These are phyloP conservation scores for Mycoemilia scoparia DNA, from an alignment of 192 early-diverging fungal genomes.

Conservation along the genomic window DNA sequence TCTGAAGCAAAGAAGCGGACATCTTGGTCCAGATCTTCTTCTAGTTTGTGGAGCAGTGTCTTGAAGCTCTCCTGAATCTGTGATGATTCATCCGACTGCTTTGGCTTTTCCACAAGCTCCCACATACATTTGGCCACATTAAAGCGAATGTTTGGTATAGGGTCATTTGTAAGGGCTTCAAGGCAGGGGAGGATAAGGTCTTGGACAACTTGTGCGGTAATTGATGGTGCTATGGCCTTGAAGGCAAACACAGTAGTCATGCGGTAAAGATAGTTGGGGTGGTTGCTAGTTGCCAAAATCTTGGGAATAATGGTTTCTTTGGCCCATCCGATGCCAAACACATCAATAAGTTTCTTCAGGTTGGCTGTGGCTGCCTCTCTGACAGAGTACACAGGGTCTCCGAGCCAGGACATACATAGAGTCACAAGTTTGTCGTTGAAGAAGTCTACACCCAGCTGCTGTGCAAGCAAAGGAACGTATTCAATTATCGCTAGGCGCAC, in stretches of 20 bases:
- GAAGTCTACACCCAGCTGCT: conserved; percentile 87
- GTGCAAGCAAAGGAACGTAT: conserved; percentile 92
- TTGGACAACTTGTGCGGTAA: conserved; percentile 72
- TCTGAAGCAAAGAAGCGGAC: conserved; percentile 82
- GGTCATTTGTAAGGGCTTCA: conserved; percentile 64
- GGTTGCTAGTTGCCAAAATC: conserved; percentile 70
- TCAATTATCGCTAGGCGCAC: conserved; percentile 98
- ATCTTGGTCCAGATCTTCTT: conserved; percentile 80
- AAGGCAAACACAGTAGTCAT: conserved; percentile 97
- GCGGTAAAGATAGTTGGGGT: conserved; percentile 92
- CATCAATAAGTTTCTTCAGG: conserved; percentile 85
- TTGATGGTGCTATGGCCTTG: conserved; percentile 74
- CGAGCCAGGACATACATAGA: conserved; percentile 97
- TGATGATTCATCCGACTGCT: conserved; percentile 39
- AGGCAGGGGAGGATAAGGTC: conserved; percentile 81
- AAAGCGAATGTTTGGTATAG: conserved; percentile 99
- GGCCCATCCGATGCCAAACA: conserved; percentile 98
- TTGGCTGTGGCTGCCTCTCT: conserved; percentile 93
- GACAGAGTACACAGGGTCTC: conserved; percentile 91
- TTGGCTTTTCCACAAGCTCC: conserved; percentile 60
- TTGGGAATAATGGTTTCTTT: conserved; percentile 85
- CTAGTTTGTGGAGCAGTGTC: conserved; percentile 65
- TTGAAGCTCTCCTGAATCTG: conserved; percentile 48
- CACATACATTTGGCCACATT: conserved; percentile 94
- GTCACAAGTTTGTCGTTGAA: conserved; percentile 91